Percentiles rank a stretch among this genome's conserved stretches.
Conservation (phyloP, 106 monocot genomes). For the Dioscorea zingiberensis region DNA sequence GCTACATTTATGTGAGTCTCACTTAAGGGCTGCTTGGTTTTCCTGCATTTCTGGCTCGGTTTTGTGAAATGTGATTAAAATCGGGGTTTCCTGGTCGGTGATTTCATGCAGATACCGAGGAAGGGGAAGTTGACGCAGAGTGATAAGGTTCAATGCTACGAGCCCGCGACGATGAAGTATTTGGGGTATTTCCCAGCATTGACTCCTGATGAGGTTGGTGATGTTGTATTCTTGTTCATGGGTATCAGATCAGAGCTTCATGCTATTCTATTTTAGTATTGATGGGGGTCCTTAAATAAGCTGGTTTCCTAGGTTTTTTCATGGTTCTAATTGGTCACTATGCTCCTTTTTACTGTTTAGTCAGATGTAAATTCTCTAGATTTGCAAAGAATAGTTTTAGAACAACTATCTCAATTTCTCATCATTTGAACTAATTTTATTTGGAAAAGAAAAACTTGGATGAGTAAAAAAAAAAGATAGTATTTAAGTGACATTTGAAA, state of each 20-base stretch:
- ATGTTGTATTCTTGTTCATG: background rate
- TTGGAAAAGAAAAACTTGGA: too few relatives aligned
- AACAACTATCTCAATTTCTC: too few relatives aligned
- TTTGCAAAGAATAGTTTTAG: too few relatives aligned
- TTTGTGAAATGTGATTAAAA: too few relatives aligned
- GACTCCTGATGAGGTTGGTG: slow-evolving; percentile 82
- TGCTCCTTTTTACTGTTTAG: too few relatives aligned
- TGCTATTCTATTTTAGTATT: background rate
- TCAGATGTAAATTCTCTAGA: too few relatives aligned
- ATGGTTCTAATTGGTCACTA: too few relatives aligned
- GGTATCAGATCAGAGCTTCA: background rate
- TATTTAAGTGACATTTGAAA: too few relatives aligned
- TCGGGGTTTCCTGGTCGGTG: too few relatives aligned
- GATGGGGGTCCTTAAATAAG: background rate
- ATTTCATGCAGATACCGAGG: slow-evolving; percentile 65
- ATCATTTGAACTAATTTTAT: too few relatives aligned
- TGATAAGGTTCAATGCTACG: slow-evolving; percentile 95
- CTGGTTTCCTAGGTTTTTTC: background rate
- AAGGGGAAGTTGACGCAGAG: slow-evolving; percentile 64
- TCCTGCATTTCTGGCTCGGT: too few relatives aligned
- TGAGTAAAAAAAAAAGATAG: too few relatives aligned
- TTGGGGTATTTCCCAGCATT: slow-evolving; percentile 81
- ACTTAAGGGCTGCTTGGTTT: background rate
- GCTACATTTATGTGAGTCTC: slow-evolving; percentile 94
- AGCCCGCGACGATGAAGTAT: slow-evolving; percentile 97